Evolutionary conservation across 148 eudicot species (phyloP).

Genomic region (Heliosperma pusillum): DNA sequence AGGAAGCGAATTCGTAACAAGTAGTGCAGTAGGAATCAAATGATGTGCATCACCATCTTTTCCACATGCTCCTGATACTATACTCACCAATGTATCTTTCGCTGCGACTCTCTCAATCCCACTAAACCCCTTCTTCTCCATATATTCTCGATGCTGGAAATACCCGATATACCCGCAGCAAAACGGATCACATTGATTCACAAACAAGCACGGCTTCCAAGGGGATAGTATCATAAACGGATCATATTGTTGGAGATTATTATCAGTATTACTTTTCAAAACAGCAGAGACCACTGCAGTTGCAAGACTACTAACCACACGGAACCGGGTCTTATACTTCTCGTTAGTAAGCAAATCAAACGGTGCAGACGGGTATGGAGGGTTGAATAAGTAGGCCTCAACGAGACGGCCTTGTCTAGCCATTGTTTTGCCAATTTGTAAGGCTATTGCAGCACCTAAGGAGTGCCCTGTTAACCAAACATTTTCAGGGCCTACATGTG

Average conservation of each 20-base stretch:
- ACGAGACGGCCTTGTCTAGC: slow-evolving; percentile 36
- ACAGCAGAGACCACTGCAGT: slow-evolving; percentile 51
- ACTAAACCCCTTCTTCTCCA: slow-evolving; percentile 24
- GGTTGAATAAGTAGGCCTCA: slow-evolving; percentile 78
- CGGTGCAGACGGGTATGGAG: slow-evolving; percentile 59
- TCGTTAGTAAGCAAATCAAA: slow-evolving; percentile 37
- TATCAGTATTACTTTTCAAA: neutral
- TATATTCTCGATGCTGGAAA: slow-evolving; percentile 35
- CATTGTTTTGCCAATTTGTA: slow-evolving; percentile 56
- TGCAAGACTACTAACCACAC: slow-evolving; percentile 36
- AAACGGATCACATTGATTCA: slow-evolving; percentile 32
- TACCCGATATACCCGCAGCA: slow-evolving; percentile 36
- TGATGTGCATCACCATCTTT: slow-evolving; percentile 30
- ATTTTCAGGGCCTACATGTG: slow-evolving; percentile 20
- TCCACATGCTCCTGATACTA: slow-evolving; percentile 23
- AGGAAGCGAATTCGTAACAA: slow-evolving; percentile 22
- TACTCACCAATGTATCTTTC: slow-evolving; percentile 13
- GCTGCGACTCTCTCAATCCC: slow-evolving; percentile 29
- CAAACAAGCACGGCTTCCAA: slow-evolving; percentile 27
- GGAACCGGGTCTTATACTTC: slow-evolving; percentile 37
- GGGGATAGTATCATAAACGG: neutral
- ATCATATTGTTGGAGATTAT: neutral
- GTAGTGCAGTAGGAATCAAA: slow-evolving; percentile 29
- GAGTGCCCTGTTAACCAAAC: slow-evolving; percentile 82
- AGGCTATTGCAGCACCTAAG: slow-evolving; percentile 67